A percentile compares a stretch with the other conserved stretches of the same genome.
Conservation (phyloP, 2,329 filamentous ascomycete genomes). For the Phaeosphaeriaceae sp. region DNA sequence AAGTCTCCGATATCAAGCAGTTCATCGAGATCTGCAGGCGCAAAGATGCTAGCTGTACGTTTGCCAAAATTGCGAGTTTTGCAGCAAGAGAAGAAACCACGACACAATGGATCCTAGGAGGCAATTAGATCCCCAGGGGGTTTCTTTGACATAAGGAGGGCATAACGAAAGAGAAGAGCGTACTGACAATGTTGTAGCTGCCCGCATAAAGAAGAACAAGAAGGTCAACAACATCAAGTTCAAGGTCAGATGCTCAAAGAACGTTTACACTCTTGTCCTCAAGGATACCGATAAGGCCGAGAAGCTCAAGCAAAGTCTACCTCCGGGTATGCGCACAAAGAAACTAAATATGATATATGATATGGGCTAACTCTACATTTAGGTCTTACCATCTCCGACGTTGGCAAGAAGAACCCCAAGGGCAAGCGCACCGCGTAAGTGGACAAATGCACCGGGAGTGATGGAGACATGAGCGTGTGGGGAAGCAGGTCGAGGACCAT, state of each 20-base stretch:
- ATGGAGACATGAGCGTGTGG: conserved; percentile 11
- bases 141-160: neutral
- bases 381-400: conserved; percentile 66
- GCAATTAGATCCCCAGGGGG: too few relatives aligned
- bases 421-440: conserved; percentile 54
- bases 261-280: conserved; percentile 97
- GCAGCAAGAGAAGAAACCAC: conserved; percentile 2
- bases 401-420: conserved; percentile 68
- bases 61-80: conserved; percentile 3
- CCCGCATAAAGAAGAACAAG: conserved; percentile 82
- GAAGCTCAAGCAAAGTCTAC: conserved; percentile 99
- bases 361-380: conserved; percentile 20
- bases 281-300: conserved; percentile 99
- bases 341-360: neutral
- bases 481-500: conserved; percentile 6
- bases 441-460: conserved; percentile 10
- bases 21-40: conserved; percentile 99
- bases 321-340: conserved; percentile 75
- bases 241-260: conserved; percentile 98
- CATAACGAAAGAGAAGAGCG: neutral
- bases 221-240: conserved; percentile 96
- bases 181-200: conserved; percentile 47
- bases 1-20: conserved; percentile 98
- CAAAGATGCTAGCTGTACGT: conserved; percentile 99
- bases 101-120: neutral